phyloP scores from a whole-genome alignment of 768 basidiomycete genomes.

The Lactarius akahatsu region DNA sequence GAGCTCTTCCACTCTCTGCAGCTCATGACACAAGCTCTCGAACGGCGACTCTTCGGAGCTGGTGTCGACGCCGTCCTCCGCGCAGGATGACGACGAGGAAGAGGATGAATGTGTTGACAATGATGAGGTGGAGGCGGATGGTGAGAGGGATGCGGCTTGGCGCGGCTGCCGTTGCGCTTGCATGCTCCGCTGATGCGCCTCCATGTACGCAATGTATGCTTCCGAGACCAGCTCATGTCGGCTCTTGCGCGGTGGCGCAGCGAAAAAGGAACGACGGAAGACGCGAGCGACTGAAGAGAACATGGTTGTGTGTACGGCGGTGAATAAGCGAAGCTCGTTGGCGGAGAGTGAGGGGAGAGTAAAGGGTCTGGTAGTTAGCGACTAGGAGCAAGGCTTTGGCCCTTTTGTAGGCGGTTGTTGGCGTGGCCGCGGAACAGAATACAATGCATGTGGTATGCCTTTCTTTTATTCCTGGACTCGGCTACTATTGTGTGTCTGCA shows the following conservation, averaged over 20 bases:
- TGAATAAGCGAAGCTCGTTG: not conserved
- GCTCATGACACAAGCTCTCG: constrained; percentile 17
- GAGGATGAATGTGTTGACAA: not conserved
- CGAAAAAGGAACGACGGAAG: constrained; percentile 18
- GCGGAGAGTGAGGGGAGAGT: not conserved
- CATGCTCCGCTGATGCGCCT: not conserved
- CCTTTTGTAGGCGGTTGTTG: not conserved
- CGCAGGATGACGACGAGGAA: not conserved
- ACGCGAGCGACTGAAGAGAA: constrained; percentile 21
- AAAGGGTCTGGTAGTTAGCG: not conserved
- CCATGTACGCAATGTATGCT: constrained; percentile 17
- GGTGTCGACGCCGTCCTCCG: not conserved
- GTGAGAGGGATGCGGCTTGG: no score
- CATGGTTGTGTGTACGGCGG: constrained; percentile 5
- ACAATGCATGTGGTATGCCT: constrained; percentile 1
- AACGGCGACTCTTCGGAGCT: not conserved
- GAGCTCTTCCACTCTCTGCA: constrained; percentile 17
- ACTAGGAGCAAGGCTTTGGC: not conserved
- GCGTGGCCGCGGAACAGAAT: constrained; percentile 2
- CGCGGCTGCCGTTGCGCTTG: not conserved
- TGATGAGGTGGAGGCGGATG: not conserved
- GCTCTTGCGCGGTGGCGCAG: constrained; percentile 9
- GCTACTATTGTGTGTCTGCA: constrained; percentile 1
- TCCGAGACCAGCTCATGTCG: constrained; percentile 26
- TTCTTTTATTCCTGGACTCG: not conserved